Percentiles rank a stretch among this genome's conserved stretches.
These are phyloP conservation scores for Tetradesmus lagerheimii DNA, from an alignment of 139 green algal species.

Conservation along the genomic window DNA sequence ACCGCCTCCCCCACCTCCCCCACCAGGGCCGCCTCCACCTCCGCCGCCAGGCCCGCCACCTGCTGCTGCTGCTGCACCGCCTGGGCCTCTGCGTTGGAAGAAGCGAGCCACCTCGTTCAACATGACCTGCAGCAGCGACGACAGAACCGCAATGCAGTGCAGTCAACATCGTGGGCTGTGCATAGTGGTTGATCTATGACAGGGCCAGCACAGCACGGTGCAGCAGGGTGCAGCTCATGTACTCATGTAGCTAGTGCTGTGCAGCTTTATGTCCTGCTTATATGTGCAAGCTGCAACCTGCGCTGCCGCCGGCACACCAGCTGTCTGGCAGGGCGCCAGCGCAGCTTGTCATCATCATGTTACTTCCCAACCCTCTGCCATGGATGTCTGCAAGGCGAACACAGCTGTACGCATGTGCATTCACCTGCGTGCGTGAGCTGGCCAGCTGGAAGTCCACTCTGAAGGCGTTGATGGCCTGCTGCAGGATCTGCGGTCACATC, in stretches of 20 bases:
- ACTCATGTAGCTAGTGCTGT: too few species aligned
- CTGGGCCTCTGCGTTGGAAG: slow-evolving; percentile 52
- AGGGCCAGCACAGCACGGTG: not conserved
- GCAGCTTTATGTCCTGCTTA: too few species aligned
- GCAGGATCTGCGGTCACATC: slow-evolving; percentile 64
- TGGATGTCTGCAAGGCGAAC: not conserved
- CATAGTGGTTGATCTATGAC: too few species aligned
- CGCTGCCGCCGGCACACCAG: too few species aligned
- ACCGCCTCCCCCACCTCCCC: slow-evolving; percentile 18
- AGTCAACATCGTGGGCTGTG: not conserved
- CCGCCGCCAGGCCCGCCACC: not conserved
- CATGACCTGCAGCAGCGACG: slow-evolving; percentile 44
- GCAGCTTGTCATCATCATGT: too few species aligned
- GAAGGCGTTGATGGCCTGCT: slow-evolving; percentile 78
- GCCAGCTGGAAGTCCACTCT: slow-evolving; percentile 69
- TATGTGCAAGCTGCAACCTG: too few species aligned
- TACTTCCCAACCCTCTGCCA: not conserved
- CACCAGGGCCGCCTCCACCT: not conserved
- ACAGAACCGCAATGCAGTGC: not conserved
- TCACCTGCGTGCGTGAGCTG: slow-evolving; percentile 47
- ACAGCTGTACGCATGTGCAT: not conserved
- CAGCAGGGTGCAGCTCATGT: not conserved
- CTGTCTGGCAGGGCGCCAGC: too few species aligned
- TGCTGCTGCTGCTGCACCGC: slow-evolving; percentile 7
- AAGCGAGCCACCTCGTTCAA: slow-evolving; percentile 63